These are phyloP conservation scores for Asterionellopsis glacialis DNA, from an alignment of 108 stramenopile species.

Conservation along the genomic window DNA sequence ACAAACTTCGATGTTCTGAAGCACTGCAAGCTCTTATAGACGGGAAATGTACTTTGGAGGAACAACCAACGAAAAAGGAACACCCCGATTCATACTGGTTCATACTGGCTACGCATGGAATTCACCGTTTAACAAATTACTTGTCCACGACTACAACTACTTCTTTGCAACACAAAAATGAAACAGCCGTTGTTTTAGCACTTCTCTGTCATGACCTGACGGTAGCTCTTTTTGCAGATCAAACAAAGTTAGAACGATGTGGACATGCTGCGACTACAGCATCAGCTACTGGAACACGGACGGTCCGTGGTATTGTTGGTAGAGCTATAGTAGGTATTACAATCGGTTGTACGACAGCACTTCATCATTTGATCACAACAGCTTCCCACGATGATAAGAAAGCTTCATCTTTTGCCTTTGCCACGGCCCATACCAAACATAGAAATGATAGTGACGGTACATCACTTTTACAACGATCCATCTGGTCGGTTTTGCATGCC, in stretches of 20 bases:
- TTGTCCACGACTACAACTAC: background rate
- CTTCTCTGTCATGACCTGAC: constrained; percentile 21
- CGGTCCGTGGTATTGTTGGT: constrained; percentile 19
- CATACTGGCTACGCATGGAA: constrained; percentile 20
- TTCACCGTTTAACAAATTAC: constrained; percentile 24
- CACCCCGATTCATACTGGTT: too few species aligned
- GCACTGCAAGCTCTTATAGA: background rate
- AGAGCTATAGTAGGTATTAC: constrained; percentile 20
- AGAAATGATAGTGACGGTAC: background rate
- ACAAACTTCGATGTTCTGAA: background rate
- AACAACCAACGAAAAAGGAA: too few species aligned
- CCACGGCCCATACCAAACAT: too few species aligned
- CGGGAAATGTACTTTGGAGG: too few species aligned
- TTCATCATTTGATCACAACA: constrained; percentile 1
- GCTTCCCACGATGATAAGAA: background rate
- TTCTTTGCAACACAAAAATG: background rate
- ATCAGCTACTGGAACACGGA: background rate
- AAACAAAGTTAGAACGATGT: constrained; percentile 11
- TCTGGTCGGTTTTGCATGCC: background rate
- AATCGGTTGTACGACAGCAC: constrained; percentile 13
- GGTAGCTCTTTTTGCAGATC: constrained; percentile 16
- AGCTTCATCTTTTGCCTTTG: background rate
- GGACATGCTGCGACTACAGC: background rate
- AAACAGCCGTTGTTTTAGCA: constrained; percentile 5
- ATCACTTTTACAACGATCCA: constrained; percentile 5